phyloP scores from a whole-genome alignment of 2,329 filamentous ascomycete species.

The Ophiostoma triangulosporum region DNA sequence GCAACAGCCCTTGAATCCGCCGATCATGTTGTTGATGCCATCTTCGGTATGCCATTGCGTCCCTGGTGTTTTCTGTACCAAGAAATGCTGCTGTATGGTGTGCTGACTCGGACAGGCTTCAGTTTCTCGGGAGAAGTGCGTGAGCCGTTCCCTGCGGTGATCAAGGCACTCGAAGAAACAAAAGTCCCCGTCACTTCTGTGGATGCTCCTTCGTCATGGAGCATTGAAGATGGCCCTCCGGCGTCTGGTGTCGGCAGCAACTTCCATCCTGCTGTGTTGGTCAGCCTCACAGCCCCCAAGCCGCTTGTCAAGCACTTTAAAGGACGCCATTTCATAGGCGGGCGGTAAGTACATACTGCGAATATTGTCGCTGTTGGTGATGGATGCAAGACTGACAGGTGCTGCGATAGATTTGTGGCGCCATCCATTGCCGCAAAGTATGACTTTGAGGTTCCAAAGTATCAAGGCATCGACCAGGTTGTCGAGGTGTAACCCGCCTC shows the following conservation, averaged over 20 bases:
- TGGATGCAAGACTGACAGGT: background rate
- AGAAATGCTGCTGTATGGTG: background rate
- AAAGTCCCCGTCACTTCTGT: conserved; percentile 71
- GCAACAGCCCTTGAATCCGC: conserved; percentile 47
- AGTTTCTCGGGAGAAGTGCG: conserved; percentile 84
- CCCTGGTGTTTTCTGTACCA: background rate
- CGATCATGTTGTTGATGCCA: conserved; percentile 80
- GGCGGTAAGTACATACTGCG: conserved; percentile 42
- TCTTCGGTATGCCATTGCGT: conserved; percentile 52
- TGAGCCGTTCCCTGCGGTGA: conserved; percentile 79
- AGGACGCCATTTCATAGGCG: conserved; percentile 84
- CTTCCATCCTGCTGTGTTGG: conserved; percentile 67
- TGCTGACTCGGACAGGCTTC: conserved; percentile 45
- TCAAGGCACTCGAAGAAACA: conserved; percentile 60
- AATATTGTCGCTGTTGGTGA: background rate
- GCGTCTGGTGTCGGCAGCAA: conserved; percentile 59
- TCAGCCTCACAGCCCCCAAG: conserved; percentile 89
- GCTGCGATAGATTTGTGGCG: conserved; percentile 54
- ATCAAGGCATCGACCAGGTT: conserved; percentile 78
- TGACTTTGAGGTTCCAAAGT: conserved; percentile 66
- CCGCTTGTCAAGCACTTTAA: conserved; percentile 72
- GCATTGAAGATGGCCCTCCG: conserved; percentile 78
- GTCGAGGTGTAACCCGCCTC: conserved; percentile 52
- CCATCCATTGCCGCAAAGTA: conserved; percentile 72
- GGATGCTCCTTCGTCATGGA: conserved; percentile 89